Base-by-base conservation (phyloP, 2,329 filamentous ascomycete species). In the Trichoderma sp. region DNA sequence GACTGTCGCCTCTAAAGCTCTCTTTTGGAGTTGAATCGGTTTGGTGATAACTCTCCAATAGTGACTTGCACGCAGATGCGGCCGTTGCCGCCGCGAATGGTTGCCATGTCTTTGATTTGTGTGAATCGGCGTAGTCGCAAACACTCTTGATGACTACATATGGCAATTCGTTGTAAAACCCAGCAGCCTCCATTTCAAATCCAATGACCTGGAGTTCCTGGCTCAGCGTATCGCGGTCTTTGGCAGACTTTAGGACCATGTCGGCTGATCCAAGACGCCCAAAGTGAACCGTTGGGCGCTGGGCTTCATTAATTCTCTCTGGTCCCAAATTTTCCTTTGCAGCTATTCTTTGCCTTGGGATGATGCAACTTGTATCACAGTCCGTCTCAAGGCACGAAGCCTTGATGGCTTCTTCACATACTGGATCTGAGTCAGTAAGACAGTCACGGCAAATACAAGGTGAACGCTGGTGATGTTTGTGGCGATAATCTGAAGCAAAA, bases 51-150 rank as follows among this genome's bases (percentile, higher is more conserved):
- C 64, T 56, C 5, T 64, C 60, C 19, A 70, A 37, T 19, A 69
- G n/a, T 15, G 67, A 60, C 22, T 68, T 68, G n/a, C 53, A 48
- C 13, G 59, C 48, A 37, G 68, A 37, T 32, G 79, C 78, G 6
- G 79, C 78, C 1, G 73, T 76, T 0, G 74, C 75, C 1, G 79
- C 76, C 2, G 78, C 78, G 71, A 78, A 81, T 4, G 67, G 42
- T 58, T 80, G 78, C 78, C 77, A 81, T 5, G 45, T 68, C 42
- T 79, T 77, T 54, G 73, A 75, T 70, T 80, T 79, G 70, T 81
- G 80, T 25, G 76, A 75, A 67, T 82, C 80, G 0, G 78, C 76
- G 68, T 81, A 82, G 71, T 81, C 77, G 61, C 76, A 78, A 2
- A 78, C 76, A 7, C 78, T 77, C 35, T 78, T 78, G 54, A 81